Evolutionary conservation across 495 filamentous ascomycete species (phyloP).

Genomic region (Apiosordaria backusii): DNA sequence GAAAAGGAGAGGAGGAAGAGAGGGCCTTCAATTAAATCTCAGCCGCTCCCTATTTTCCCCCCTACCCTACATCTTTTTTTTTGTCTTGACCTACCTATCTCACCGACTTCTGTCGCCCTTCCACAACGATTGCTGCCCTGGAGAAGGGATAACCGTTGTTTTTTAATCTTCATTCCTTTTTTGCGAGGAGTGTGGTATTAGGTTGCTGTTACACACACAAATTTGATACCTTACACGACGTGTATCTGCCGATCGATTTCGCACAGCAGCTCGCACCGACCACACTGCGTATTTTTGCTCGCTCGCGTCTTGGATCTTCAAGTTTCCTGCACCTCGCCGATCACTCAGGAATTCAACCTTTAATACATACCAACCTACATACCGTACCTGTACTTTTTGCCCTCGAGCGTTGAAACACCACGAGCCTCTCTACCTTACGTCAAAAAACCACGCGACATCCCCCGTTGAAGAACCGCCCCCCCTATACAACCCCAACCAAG

Average conservation of each 20-base stretch:
- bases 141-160: not conserved
- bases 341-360: not conserved
- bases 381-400: too few species aligned
- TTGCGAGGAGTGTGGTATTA: not conserved
- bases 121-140: not conserved
- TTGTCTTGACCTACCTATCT: too few species aligned
- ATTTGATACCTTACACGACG: not conserved
- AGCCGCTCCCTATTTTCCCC: not conserved
- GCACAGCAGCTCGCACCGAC: not conserved
- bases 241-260: not conserved
- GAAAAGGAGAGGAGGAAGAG: not conserved
- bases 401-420: not conserved
- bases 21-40: not conserved
- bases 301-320: not conserved
- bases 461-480: too few species aligned
- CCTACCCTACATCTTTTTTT: not conserved
- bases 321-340: not conserved
- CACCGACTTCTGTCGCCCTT: not conserved
- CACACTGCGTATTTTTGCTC: not conserved
- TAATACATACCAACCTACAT: not conserved
- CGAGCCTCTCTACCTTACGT: not conserved
- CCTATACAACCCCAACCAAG: too few species aligned
- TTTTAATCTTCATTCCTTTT: not conserved
- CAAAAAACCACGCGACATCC: slow-evolving; percentile 6
- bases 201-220: too few species aligned